These are phyloP conservation scores for Fusarium sp. DNA, from an alignment of 2,329 filamentous ascomycete species.

Conservation along the genomic window DNA sequence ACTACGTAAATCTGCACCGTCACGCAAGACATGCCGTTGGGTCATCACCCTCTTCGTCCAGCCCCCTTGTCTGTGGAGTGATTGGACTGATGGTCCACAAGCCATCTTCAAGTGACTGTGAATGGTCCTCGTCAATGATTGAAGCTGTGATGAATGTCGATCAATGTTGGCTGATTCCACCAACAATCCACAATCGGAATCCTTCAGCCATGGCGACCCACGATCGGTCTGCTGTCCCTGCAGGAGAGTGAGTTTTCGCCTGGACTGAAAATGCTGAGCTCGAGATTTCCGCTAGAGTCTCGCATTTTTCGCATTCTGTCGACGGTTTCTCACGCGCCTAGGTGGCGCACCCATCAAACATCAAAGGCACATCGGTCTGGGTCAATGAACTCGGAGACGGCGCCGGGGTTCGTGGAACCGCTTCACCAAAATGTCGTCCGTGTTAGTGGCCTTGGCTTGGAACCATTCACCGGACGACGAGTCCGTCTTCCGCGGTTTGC, in stretches of 20 bases:
- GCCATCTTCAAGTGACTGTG: neutral
- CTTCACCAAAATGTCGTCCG: neutral
- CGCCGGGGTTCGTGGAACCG: neutral
- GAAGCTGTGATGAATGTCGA: conserved; percentile 1
- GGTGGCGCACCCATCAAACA: conserved; percentile 10
- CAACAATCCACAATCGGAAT: conserved; percentile 13
- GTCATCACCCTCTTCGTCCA: neutral
- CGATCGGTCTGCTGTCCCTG: neutral
- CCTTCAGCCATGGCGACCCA: conserved; percentile 11
- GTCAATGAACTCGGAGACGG: neutral
- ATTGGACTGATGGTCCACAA: neutral
- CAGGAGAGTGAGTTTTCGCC: too few species aligned
- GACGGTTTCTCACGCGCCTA: conserved; percentile 1
- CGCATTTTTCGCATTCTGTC: neutral
- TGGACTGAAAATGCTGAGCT: neutral
- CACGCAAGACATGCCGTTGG: conserved; percentile 1
- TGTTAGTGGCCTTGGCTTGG: conserved; percentile 6
- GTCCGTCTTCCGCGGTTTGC: neutral
- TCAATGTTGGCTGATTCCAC: conserved; percentile 11
- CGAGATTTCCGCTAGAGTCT: neutral
- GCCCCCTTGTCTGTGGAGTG: neutral
- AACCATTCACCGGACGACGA: neutral
- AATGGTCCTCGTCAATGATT: neutral
- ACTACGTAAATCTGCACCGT: neutral
- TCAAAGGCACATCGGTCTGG: neutral